Base-by-base conservation (phyloP, 2,329 filamentous ascomycete genomes). In the Cryphonectria carpinicola region DNA sequence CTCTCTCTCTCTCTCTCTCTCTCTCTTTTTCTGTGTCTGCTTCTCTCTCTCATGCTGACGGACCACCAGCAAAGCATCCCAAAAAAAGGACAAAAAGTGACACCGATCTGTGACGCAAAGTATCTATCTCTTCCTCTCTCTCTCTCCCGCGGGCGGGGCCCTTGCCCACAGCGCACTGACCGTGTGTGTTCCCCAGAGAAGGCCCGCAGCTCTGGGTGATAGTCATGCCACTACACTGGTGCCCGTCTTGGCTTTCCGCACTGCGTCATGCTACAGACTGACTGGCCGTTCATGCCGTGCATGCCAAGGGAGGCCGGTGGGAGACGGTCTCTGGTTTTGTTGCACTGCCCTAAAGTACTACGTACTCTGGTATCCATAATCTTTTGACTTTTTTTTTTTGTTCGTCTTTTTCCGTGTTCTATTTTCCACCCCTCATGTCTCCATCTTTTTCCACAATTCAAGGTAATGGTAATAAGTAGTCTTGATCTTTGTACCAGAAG, bases 201-300 rank as follows among this genome's bases (percentile, higher is more conserved):
- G 58, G 35, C 69, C 69, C 60, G 63, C 49, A 17, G 39, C 11
- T 32, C 46, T 68, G 69, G 69, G 46, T 41, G 64, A 63, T 60
- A 60, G 46, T 41, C 64, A 63, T 49, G 60, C 60, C 49, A 63
- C 35, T 63, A 28, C 60, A 61, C 32, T 68, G 60, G 65, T 68
- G 69, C 65, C 69, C 69, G 65, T 58, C 65, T 68, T 70, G 69
- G 69, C 69, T 49, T 43, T 58, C 37, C 37, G 41, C 56, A 58
- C 65, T 65, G 65, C 65, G 69, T 70, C 69, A 68, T 68, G 69
- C 65, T 28, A 58, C 54, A 58, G 54, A 19, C 54, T 32, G 32
- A 32, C 32, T 32, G 32, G 32, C 32, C 32, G 32, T 32, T 46
- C 37, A 43, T 46, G 41, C 41, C 62, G 52, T 60, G 37, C 37